Evolutionary conservation across 78 protist genomes (phyloP), one percentile per base, ranked within the genome.

Genomic region (Polysphondylium violaceum): DNA sequence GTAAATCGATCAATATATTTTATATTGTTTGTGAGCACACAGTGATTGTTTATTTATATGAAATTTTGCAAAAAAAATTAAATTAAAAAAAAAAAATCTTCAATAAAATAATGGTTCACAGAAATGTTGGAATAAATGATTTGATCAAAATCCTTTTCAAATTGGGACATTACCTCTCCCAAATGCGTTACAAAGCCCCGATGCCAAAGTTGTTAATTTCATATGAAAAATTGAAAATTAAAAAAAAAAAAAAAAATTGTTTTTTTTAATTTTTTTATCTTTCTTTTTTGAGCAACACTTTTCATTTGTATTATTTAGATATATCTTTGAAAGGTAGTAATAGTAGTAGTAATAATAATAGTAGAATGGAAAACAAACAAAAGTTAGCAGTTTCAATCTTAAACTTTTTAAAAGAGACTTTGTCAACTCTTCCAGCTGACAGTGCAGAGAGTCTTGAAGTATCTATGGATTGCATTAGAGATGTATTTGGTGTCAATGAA

Each of bases 341-440:
- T 19, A 72, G 29, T 36, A 72, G 55, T 29, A 55, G 33, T 74
- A 55, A 59, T 25, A 25, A 60, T 5, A 55, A n/a, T 12, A 29
- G 7, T n/a, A 67, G 68, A 35, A 81, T 81, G 89, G 78, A 69
- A 19, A 38, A 69, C 16, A 68, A 55, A 81, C 17, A 81, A 60
- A 81, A 40, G 56, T 65, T 81, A 41, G 89, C 59, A 36, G 89
- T 53, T 68, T 68, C 78, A 43, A 81, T 81, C 19, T 29, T 81
- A 23, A 21, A 81, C 11, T 81, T 81, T 73, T 68, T 81, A 41
- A 14, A 65, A 12, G 7, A 19, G 14, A 38, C 89, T 55, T 53
- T 68, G 33, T 35, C 41, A 51, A 25, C 56, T 0, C 16, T 50
- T 19, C 44, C 89, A 38, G 14, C 21, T 7, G 68, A 61, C 3